Conservation (phyloP, 345 rosid genomes). For the Ailanthus altissimus region DNA sequence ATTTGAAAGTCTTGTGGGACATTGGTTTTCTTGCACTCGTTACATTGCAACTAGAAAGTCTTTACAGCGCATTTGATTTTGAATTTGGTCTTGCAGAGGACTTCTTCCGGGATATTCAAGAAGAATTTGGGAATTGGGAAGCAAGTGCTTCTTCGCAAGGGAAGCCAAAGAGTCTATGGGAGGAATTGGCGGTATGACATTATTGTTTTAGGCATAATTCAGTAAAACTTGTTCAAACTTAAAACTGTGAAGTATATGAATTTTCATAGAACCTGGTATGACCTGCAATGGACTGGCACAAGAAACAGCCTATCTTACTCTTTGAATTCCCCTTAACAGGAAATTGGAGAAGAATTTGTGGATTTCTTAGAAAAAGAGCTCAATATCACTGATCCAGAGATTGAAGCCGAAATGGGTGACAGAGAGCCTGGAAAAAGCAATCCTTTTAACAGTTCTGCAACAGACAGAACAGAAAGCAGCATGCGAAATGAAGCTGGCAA, state of each 20-base stretch:
- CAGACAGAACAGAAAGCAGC: conserved; percentile 32
- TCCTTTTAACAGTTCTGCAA: conserved; percentile 29
- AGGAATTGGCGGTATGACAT: conserved; percentile 73
- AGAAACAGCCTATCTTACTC: conserved; percentile 11
- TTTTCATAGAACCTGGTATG: neutral
- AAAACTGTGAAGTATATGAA: neutral
- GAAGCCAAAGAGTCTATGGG: conserved; percentile 95
- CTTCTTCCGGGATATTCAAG: conserved; percentile 89
- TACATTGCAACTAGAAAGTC: conserved; percentile 8
- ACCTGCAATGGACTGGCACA: neutral
- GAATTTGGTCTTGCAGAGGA: conserved; percentile 59
- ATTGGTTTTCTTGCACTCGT: conserved; percentile 13
- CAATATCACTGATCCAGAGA: conserved; percentile 58
- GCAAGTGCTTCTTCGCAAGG: conserved; percentile 69
- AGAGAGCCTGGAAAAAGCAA: conserved; percentile 25
- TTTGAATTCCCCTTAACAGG: conserved; percentile 40
- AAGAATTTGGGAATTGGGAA: conserved; percentile 88
- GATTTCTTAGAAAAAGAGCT: conserved; percentile 90
- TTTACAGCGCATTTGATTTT: neutral
- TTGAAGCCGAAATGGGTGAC: conserved; percentile 23
- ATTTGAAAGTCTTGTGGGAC: conserved; percentile 14
- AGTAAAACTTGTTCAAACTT: neutral
- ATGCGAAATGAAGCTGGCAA: conserved; percentile 33
- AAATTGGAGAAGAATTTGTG: conserved; percentile 92
- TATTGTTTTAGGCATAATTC: conserved; percentile 7